These are phyloP conservation scores for Babesia gibsoni DNA, from an alignment of 169 alveolate species.

Conservation along the genomic window DNA sequence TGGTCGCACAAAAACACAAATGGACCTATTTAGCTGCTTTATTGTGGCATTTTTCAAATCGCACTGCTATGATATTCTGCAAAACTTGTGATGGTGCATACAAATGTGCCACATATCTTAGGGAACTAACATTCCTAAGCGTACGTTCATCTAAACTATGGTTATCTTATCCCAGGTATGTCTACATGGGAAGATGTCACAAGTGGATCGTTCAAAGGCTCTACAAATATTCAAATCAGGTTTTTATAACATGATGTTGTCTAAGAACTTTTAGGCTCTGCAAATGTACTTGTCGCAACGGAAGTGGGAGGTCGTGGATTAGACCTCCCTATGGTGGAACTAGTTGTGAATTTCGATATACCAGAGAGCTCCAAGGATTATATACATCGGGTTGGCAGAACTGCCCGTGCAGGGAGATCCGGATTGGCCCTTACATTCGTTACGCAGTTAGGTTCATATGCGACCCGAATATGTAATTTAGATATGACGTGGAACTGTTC, in stretches of 20 bases:
- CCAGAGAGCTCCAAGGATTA: constrained; percentile 93
- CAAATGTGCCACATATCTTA: constrained; percentile 83
- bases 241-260: constrained; percentile 1
- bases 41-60: constrained; percentile 37
- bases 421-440: constrained; percentile 95
- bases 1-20: constrained; percentile 92
- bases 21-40: constrained; percentile 83
- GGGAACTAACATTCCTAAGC: constrained; percentile 85
- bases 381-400: constrained; percentile 98
- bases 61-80: constrained; percentile 89
- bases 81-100: constrained; percentile 89
- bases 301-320: constrained; percentile 99
- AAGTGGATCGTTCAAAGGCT: constrained; percentile 91
- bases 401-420: constrained; percentile 98
- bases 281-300: constrained; percentile 92
- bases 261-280: constrained; percentile 7
- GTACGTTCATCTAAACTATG: constrained; percentile 54
- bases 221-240: constrained; percentile 90
- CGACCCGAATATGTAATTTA: neutral
- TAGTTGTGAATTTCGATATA: constrained; percentile 96
- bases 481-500: constrained; percentile 89
- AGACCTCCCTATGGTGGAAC: constrained; percentile 96
- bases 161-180: constrained; percentile 59
- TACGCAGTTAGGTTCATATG: constrained; percentile 79
- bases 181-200: constrained; percentile 94